A percentile compares a stretch with the other conserved stretches of the same genome.
phyloP scores from a whole-genome alignment of 768 basidiomycete species.

The Boletus pseudo-olivaceus region DNA sequence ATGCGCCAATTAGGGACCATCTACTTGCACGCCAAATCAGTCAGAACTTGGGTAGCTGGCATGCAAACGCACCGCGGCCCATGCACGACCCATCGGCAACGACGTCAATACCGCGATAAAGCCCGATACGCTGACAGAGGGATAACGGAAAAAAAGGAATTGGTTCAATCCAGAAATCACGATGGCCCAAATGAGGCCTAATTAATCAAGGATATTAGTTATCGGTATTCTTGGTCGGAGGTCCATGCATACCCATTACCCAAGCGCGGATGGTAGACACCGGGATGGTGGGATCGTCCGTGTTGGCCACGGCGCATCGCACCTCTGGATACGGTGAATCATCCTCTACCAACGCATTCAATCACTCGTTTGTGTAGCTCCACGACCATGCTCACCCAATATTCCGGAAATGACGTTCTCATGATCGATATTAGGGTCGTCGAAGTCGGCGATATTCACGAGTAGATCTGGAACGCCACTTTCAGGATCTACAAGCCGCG shows the following conservation, averaged over 20 bases:
- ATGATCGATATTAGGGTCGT: slow-evolving; percentile 37
- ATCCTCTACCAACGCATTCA: slow-evolving; percentile 40
- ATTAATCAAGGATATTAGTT: slow-evolving; percentile 1
- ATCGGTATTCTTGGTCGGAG: fast-evolving
- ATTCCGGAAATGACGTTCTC: slow-evolving; percentile 12
- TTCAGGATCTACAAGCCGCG: not conserved
- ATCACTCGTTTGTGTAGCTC: slow-evolving; percentile 7
- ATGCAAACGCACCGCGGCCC: slow-evolving; percentile 41
- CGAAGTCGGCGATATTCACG: slow-evolving; percentile 21
- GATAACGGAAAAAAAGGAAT: slow-evolving; percentile 73
- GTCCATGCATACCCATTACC: slow-evolving; percentile 41
- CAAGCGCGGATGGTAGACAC: slow-evolving; percentile 56
- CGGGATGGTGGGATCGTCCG: slow-evolving; percentile 65
- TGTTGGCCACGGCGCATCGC: slow-evolving; percentile 70
- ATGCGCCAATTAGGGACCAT: slow-evolving; percentile 50
- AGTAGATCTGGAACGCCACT: not conserved
- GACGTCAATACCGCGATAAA: slow-evolving; percentile 70
- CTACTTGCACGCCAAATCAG: slow-evolving; percentile 14
- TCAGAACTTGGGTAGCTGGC: no score
- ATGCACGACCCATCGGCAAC: slow-evolving; percentile 64
- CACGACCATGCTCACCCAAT: slow-evolving; percentile 12
- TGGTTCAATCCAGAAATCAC: slow-evolving; percentile 73
- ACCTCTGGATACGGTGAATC: slow-evolving; percentile 88
- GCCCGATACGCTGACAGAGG: slow-evolving; percentile 37
- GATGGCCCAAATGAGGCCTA: slow-evolving; percentile 45